Percentiles rank a stretch among this genome's conserved stretches.
These are phyloP conservation scores for Hypsizygus marmoreus DNA, from an alignment of 768 basidiomycete species.

Conservation along the genomic window DNA sequence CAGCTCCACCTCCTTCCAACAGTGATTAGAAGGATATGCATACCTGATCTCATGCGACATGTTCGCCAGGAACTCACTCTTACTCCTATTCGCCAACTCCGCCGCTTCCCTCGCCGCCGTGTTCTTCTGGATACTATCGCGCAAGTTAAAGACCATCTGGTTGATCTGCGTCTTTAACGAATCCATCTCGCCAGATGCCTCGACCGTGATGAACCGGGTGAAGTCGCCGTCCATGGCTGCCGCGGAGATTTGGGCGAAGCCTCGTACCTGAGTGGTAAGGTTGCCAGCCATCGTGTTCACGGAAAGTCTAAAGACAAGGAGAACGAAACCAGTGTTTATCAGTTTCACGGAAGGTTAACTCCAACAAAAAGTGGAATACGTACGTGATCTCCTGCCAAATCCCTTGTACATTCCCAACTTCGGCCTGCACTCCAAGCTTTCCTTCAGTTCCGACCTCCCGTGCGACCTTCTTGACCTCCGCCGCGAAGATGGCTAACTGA, in stretches of 20 bases:
- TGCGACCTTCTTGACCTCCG: constrained; percentile 89
- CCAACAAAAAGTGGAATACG: constrained; percentile 31
- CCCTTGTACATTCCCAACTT: constrained; percentile 95
- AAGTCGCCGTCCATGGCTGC: constrained; percentile 99
- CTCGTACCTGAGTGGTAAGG: constrained; percentile 97
- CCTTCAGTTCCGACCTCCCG: constrained; percentile 98
- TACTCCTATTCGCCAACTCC: constrained; percentile 95
- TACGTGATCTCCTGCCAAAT: constrained; percentile 99
- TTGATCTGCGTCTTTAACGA: constrained; percentile 98
- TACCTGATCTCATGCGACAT: constrained; percentile 97
- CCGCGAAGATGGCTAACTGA: constrained; percentile 57
- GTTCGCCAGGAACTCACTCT: constrained; percentile 98
- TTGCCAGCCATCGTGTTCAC: constrained; percentile 99
- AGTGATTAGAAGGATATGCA: constrained; percentile 30
- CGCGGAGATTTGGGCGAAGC: constrained; percentile 97
- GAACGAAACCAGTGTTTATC: not conserved
- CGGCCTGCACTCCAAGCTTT: constrained; percentile 97
- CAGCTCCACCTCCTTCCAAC: constrained; percentile 7
- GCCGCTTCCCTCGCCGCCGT: constrained; percentile 96
- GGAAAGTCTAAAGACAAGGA: constrained; percentile 61
- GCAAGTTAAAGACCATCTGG: constrained; percentile 97
- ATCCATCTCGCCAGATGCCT: constrained; percentile 98
- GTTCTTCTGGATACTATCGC: constrained; percentile 98
- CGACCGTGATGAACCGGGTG: constrained; percentile 98
- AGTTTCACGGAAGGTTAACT: not conserved